Evolutionary conservation across 257 asterid species (phyloP).

Genomic region (Solanum ahanhuiri): DNA sequence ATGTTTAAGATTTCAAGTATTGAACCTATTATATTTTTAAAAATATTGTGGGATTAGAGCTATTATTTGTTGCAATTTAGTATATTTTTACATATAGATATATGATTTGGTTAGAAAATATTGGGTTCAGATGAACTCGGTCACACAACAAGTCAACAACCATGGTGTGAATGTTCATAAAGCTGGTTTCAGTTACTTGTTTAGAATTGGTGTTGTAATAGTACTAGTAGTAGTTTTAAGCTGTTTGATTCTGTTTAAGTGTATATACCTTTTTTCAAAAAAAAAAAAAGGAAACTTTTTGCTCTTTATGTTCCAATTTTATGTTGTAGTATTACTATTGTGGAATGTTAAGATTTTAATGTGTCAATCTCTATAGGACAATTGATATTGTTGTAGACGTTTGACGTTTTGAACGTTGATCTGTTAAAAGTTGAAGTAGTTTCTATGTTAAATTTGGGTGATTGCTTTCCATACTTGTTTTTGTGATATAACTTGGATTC

Average conservation of each 20-base stretch:
- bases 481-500: neutral
- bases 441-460: neutral
- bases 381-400: neutral
- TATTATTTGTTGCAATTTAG: neutral
- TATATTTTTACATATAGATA: neutral
- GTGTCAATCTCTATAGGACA: neutral
- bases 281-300: neutral
- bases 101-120: neutral
- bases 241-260: too few relatives aligned
- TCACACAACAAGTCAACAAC: too few relatives aligned
- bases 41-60: neutral
- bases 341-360: too few relatives aligned
- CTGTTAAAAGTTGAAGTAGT: neutral
- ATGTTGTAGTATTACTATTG: neutral
- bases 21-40: neutral
- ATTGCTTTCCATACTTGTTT: neutral
- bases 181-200: neutral
- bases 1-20: neutral
- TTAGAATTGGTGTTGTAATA: neutral
- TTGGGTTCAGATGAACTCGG: neutral
- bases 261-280: too few relatives aligned
- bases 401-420: neutral
- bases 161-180: too few relatives aligned
- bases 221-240: neutral
- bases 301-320: neutral